Evolutionary conservation across 805 yeast species (phyloP).

Genomic region (Hemisphaericaspora nanyangensis): DNA sequence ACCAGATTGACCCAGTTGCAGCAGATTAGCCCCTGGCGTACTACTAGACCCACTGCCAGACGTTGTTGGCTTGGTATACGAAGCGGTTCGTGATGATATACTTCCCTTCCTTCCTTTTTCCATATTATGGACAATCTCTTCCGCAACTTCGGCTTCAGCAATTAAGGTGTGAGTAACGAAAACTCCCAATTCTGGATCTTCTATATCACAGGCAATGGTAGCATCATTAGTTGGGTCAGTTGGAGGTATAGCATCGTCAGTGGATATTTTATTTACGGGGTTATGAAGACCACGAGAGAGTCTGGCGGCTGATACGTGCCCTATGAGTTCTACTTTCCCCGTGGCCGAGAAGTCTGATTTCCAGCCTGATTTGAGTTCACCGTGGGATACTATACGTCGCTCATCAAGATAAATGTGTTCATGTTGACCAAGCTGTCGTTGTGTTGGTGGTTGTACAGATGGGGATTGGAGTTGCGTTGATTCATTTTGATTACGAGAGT

Average conservation of each 20-base stretch:
- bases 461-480: background rate
- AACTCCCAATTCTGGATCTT: constrained; percentile 77
- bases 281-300: constrained; percentile 54
- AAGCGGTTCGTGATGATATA: constrained; percentile 9
- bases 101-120: constrained; percentile 10
- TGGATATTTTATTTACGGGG: constrained; percentile 36
- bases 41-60: constrained; percentile 1
- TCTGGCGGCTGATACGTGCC: constrained; percentile 60
- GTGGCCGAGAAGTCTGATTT: constrained; percentile 79
- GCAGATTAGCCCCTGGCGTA: background rate
- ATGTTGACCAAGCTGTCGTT: constrained; percentile 13
- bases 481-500: background rate
- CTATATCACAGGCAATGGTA: constrained; percentile 73
- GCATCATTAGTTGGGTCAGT: constrained; percentile 26
- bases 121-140: constrained; percentile 59
- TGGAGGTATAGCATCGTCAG: constrained; percentile 24
- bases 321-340: constrained; percentile 78
- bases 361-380: constrained; percentile 91
- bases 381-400: constrained; percentile 65
- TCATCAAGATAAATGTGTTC: constrained; percentile 61
- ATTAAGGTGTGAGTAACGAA: constrained; percentile 71
- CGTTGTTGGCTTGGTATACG: constrained; percentile 8
- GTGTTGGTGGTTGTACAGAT: constrained; percentile 3
- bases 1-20: constrained; percentile 4
- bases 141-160: constrained; percentile 91